Conservation (phyloP, 2,329 filamentous ascomycete genomes). For the Ophiobolus disseminans region DNA sequence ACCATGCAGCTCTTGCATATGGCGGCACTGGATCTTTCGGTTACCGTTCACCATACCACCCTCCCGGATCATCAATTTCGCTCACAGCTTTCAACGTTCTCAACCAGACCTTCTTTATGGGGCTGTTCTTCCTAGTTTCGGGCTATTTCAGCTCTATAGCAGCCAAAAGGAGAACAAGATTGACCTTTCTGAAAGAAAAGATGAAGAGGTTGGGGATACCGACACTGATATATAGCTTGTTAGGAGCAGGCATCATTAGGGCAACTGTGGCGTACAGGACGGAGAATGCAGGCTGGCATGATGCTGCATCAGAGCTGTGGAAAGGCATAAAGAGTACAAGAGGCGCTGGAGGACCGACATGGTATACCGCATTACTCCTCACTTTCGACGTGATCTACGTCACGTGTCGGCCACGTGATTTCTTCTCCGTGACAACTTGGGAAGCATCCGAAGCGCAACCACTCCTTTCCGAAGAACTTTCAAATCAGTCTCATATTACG, state of each 20-base stretch:
- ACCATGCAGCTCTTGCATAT: constrained; percentile 28
- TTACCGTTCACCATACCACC: constrained; percentile 10
- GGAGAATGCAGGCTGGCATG: not conserved
- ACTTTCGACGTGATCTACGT: constrained; percentile 23
- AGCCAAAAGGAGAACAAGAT: constrained; percentile 1
- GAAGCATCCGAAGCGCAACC: not conserved
- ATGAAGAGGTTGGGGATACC: constrained; percentile 26
- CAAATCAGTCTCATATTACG: not conserved
- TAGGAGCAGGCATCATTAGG: constrained; percentile 3
- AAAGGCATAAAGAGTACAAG: constrained; percentile 8
- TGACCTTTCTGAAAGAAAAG: constrained; percentile 17
- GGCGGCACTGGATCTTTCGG: constrained; percentile 24
- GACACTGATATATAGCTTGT: constrained; percentile 14
- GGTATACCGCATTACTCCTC: constrained; percentile 26
- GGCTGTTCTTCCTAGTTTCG: constrained; percentile 27
- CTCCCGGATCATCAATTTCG: constrained; percentile 7
- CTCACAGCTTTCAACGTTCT: constrained; percentile 21
- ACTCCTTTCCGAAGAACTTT: not conserved
- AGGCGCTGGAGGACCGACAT: constrained; percentile 24
- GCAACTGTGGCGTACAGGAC: constrained; percentile 6
- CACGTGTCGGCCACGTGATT: not conserved
- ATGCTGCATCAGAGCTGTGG: not conserved
- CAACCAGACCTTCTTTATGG: constrained; percentile 34
- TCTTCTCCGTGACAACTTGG: not conserved
- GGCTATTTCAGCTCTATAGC: constrained; percentile 25